Evolutionary conservation across 1,284 basidiomycete species (phyloP).

Genomic region (Ceratorhiza oryzae-sativae): DNA sequence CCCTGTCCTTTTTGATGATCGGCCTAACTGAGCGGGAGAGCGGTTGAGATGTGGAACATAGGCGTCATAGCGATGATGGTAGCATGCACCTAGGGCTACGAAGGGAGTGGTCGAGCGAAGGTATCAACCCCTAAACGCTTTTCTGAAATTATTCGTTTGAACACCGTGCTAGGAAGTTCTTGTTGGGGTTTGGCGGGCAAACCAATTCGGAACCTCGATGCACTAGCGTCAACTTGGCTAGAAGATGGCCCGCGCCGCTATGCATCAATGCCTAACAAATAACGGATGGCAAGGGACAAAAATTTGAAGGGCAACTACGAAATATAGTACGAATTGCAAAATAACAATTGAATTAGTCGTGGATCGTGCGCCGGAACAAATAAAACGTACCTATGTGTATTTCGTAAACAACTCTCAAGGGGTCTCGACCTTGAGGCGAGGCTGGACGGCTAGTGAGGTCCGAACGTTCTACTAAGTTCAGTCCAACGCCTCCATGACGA

Average conservation of each 20-base stretch:
- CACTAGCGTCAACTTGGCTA: background rate
- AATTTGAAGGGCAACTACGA: background rate
- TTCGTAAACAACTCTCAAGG: background rate
- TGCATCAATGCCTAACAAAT: too few relatives aligned
- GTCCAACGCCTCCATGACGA: background rate
- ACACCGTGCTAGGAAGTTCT: background rate
- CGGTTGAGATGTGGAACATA: slow-evolving; percentile 9
- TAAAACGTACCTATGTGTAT: slow-evolving; percentile 4
- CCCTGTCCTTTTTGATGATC: slow-evolving; percentile 15
- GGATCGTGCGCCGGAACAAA: background rate
- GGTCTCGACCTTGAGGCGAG: background rate
- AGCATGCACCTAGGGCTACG: background rate
- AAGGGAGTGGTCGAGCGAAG: background rate
- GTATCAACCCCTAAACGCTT: slow-evolving; percentile 16
- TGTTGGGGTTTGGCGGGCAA: background rate
- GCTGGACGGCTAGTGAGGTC: background rate
- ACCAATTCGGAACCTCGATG: background rate
- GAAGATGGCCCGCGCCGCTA: too few relatives aligned
- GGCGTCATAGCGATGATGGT: background rate
- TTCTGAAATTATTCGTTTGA: background rate
- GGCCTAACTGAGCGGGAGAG: slow-evolving; percentile 10
- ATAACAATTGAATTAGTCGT: background rate
- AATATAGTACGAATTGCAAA: background rate
- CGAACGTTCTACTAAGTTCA: background rate
- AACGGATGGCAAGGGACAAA: too few relatives aligned